These are phyloP conservation scores for Epichloe aotearoae DNA, from an alignment of 2,329 filamentous ascomycete genomes.

Conservation along the genomic window DNA sequence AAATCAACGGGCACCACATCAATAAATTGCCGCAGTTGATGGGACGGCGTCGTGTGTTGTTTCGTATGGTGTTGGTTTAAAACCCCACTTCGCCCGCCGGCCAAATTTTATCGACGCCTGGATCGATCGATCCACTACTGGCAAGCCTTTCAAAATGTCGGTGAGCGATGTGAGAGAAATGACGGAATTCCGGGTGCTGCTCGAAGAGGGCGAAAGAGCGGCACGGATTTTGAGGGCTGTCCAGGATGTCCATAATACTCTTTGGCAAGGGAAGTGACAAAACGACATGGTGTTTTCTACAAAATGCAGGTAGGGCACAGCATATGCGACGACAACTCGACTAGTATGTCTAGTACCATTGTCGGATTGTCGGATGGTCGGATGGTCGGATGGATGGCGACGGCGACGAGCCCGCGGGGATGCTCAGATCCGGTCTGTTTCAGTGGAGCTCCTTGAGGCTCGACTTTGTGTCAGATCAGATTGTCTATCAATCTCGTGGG, in stretches of 20 bases:
- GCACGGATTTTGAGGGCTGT: not conserved
- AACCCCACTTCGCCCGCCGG: constrained; percentile 2
- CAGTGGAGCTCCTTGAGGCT: not conserved
- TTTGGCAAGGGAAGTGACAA: not conserved
- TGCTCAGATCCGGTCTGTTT: not conserved
- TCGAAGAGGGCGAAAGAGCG: too few relatives aligned
- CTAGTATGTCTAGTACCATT: not conserved
- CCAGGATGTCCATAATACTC: not conserved
- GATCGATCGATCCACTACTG: not conserved
- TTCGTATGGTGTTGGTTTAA: too few relatives aligned
- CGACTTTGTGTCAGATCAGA: too few relatives aligned
- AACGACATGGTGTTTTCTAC: not conserved
- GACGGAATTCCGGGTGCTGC: not conserved
- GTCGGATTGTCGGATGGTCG: not conserved
- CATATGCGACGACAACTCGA: not conserved
- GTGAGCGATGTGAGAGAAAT: constrained; percentile 1
- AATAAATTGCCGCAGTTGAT: not conserved
- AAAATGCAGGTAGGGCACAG: not conserved
- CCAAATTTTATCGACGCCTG: constrained; percentile 1
- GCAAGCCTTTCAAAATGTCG: constrained; percentile 6
- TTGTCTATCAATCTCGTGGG: too few relatives aligned
- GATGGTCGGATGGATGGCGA: not conserved
- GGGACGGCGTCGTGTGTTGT: not conserved
- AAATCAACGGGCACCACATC: not conserved
- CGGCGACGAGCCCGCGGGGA: not conserved